phyloP scores from a whole-genome alignment of 257 asterid genomes.

The Schizonepeta tenuifolia region DNA sequence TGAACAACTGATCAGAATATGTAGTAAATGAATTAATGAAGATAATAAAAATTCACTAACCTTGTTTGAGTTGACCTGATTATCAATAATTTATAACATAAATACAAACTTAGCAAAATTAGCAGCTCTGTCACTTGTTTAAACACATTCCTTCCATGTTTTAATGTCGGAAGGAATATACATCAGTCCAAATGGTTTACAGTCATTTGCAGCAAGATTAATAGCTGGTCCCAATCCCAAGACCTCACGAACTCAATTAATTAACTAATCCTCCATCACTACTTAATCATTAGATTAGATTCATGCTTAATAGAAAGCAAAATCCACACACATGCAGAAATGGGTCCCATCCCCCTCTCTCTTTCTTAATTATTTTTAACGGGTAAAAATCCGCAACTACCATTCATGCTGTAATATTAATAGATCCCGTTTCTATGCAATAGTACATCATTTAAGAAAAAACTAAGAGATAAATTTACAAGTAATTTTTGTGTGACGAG shows the following conservation, averaged over 20 bases:
- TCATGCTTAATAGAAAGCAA: constrained; percentile 28
- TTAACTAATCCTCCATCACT: constrained; percentile 34
- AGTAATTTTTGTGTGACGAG: neutral
- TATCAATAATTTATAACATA: constrained; percentile 40
- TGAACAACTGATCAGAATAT: neutral
- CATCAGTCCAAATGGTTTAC: constrained; percentile 59
- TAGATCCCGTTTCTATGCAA: too few species aligned
- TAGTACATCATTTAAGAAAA: too few species aligned
- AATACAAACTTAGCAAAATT: constrained; percentile 31
- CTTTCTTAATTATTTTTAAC: too few species aligned
- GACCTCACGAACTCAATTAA: constrained; percentile 52
- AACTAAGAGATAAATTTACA: too few species aligned
- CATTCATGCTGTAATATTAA: neutral
- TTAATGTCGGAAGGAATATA: constrained; percentile 52
- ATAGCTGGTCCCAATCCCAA: constrained; percentile 59
- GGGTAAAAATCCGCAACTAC: neutral
- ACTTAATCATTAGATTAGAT: constrained; percentile 42
- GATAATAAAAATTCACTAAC: constrained; percentile 5
- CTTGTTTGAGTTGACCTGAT: constrained; percentile 52
- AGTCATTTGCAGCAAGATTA: constrained; percentile 46
- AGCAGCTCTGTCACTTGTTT: constrained; percentile 32
- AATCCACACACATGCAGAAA: constrained; percentile 49
- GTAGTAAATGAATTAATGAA: constrained; percentile 16
- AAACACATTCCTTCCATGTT: constrained; percentile 75
- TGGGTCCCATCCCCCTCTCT: constrained; percentile 39